Conservation (phyloP, 768 basidiomycete genomes). For the Xerocomus spinulosus region DNA sequence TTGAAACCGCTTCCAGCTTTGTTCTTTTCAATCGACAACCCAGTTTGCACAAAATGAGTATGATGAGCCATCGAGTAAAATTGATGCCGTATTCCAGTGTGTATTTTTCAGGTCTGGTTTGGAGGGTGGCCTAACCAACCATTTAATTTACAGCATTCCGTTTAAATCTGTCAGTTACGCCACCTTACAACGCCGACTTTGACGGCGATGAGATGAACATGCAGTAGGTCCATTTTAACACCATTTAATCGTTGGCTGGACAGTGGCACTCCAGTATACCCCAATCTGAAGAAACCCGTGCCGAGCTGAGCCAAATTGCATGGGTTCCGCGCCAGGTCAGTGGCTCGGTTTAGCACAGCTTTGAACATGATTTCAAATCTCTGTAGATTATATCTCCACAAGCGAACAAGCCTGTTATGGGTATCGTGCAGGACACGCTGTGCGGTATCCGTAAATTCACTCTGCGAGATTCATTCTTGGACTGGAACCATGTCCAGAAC, state of each 20-base stretch:
- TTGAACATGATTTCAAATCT: not conserved
- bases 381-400: slow-evolving; percentile 95
- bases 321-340: slow-evolving; percentile 95
- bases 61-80: slow-evolving; percentile 99
- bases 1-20: slow-evolving; percentile 10
- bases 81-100: slow-evolving; percentile 97
- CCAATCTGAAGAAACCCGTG: slow-evolving; percentile 96
- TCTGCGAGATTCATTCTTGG: slow-evolving; percentile 89
- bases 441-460: slow-evolving; percentile 98
- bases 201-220: slow-evolving; percentile 99
- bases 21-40: slow-evolving; percentile 95
- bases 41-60: slow-evolving; percentile 99
- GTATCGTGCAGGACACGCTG: slow-evolving; percentile 97
- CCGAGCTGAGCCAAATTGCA: slow-evolving; percentile 95
- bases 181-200: slow-evolving; percentile 99
- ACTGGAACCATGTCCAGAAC: slow-evolving; percentile 95
- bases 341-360: not conserved
- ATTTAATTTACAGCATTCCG: slow-evolving; percentile 69
- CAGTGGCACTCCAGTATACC: slow-evolving; percentile 63
- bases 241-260: slow-evolving; percentile 4
- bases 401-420: slow-evolving; percentile 99
- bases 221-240: slow-evolving; percentile 66
- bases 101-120: slow-evolving; percentile 33
- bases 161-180: slow-evolving; percentile 94
- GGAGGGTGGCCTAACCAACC: slow-evolving; percentile 20